Evolutionary conservation across 345 rosid species (phyloP), one percentile per base, ranked within the genome.

Genomic region (Acer campestre): DNA sequence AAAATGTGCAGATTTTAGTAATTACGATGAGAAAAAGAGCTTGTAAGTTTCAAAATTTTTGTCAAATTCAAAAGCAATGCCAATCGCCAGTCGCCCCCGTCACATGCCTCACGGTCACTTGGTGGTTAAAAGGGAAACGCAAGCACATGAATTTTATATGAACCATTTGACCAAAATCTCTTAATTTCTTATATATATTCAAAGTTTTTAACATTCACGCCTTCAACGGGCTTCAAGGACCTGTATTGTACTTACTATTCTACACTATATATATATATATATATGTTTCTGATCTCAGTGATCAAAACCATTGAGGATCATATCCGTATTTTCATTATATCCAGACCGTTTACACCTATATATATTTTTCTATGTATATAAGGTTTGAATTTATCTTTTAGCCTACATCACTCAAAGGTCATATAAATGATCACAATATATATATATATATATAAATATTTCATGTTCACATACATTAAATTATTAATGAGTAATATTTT

Each of bases 41-140:
- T 31, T 51, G 14, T 6, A 49, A 29, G 13, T 51, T 75, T 65
- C 77, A 31, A 64, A 51, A 9, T 75, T 65, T 20, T 75, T 3
- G 49, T 65, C 71, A 64, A 74, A 75, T 27, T 29, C 42, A 48
- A 63, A 49, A 4, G 38, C 38, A 35, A 35, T 5, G 9, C 61
- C n/a, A n/a, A 5, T 11, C 4, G 55, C 55, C 4, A 12, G 53
- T 48, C 17, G 53, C 16, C 55, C 13, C 13, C 5, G 55, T 17
- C 18, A 13, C 18, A 0, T 4, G 31, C 31, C 31, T 14, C 53
- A 20, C 2, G 20, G 12, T 68, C 76, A 44, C 67, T 62, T 9
- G 56, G 16, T 59, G n/a, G 17, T 63, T 12, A 49, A 49, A 49
- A 8, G 48, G 12, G 27, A 56, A 56, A 51, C 10, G 2, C 11